A percentile compares a stretch with the other conserved stretches of the same genome.
Conservation (phyloP, 2,329 filamentous ascomycete genomes). For the Taxawa tesnikishii region DNA sequence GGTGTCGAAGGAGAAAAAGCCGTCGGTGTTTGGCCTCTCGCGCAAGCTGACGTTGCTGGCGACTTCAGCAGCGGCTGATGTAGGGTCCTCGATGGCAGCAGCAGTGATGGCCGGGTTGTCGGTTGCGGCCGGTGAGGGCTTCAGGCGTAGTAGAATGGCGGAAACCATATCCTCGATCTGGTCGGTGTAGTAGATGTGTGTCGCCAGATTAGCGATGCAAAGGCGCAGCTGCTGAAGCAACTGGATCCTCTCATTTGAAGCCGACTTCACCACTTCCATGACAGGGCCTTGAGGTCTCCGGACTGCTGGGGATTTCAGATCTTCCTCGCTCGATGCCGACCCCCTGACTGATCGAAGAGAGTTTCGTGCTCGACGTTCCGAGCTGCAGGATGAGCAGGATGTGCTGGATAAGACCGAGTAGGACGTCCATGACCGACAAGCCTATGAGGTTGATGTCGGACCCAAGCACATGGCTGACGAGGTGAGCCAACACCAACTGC, state of each 20-base stretch:
- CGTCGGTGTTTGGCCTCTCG: slow-evolving; percentile 41
- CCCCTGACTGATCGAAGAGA: not conserved
- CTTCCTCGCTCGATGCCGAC: not conserved
- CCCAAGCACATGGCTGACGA: slow-evolving; percentile 71
- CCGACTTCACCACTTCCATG: slow-evolving; percentile 31
- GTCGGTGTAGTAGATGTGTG: slow-evolving; percentile 92
- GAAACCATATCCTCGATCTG: slow-evolving; percentile 92
- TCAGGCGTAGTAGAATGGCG: slow-evolving; percentile 65
- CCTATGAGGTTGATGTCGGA: slow-evolving; percentile 92
- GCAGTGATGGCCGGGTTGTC: slow-evolving; percentile 29
- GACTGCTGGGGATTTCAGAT: not conserved
- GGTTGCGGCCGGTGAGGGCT: slow-evolving; percentile 37
- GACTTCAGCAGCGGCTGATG: slow-evolving; percentile 34
- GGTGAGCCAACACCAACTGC: slow-evolving; percentile 61
- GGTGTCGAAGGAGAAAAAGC: slow-evolving; percentile 51
- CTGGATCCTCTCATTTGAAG: slow-evolving; percentile 43
- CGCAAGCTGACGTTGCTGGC: slow-evolving; percentile 35
- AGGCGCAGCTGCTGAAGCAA: slow-evolving; percentile 61
- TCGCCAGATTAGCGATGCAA: slow-evolving; percentile 83
- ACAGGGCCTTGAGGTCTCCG: slow-evolving; percentile 11
- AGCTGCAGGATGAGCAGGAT: slow-evolving; percentile 67
- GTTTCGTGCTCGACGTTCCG: slow-evolving; percentile 13
- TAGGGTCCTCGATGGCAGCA: slow-evolving; percentile 39
- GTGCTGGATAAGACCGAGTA: slow-evolving; percentile 74
- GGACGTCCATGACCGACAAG: slow-evolving; percentile 87